Percentiles rank a stretch among this genome's conserved stretches.
Evolutionary conservation across 2,329 filamentous ascomycete genomes (phyloP).

Genomic region (Ilyonectria destructans): DNA sequence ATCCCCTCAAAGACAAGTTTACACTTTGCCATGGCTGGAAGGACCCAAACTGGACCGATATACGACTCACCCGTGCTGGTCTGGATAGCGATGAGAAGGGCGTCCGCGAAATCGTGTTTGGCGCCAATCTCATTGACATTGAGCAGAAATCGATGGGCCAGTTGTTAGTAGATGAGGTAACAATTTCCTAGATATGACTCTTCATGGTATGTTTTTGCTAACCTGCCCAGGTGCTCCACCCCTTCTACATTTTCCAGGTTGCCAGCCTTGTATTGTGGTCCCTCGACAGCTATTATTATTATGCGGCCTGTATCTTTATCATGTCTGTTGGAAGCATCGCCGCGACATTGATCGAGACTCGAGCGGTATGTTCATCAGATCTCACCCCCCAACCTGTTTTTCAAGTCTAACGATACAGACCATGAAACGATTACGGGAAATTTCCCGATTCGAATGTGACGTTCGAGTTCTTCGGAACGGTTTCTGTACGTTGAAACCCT

Average conservation of each 20-base stretch:
- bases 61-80: constrained; percentile 81
- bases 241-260: constrained; percentile 98
- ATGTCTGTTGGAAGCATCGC: constrained; percentile 95
- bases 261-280: constrained; percentile 96
- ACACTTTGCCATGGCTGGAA: constrained; percentile 92
- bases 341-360: constrained; percentile 91
- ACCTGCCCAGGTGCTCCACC: constrained; percentile 82
- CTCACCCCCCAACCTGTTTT: background rate
- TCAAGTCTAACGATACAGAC: constrained; percentile 67
- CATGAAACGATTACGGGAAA: constrained; percentile 90
- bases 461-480: constrained; percentile 93
- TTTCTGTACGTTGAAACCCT: constrained; percentile 78
- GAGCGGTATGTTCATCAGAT: constrained; percentile 70
- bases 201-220: background rate
- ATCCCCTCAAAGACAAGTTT: constrained; percentile 92
- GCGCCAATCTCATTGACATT: constrained; percentile 92
- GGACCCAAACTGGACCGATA: constrained; percentile 89
- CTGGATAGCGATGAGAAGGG: constrained; percentile 92
- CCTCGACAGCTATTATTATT: constrained; percentile 97
- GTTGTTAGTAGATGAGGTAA: constrained; percentile 89
- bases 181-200: constrained; percentile 18
- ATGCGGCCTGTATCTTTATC: constrained; percentile 93
- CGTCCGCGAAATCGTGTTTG: constrained; percentile 88
- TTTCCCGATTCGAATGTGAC: constrained; percentile 95
- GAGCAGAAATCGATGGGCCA: constrained; percentile 89